Base-by-base conservation (phyloP, 1,284 basidiomycete species). In the Rhodotorula glutinis region DNA sequence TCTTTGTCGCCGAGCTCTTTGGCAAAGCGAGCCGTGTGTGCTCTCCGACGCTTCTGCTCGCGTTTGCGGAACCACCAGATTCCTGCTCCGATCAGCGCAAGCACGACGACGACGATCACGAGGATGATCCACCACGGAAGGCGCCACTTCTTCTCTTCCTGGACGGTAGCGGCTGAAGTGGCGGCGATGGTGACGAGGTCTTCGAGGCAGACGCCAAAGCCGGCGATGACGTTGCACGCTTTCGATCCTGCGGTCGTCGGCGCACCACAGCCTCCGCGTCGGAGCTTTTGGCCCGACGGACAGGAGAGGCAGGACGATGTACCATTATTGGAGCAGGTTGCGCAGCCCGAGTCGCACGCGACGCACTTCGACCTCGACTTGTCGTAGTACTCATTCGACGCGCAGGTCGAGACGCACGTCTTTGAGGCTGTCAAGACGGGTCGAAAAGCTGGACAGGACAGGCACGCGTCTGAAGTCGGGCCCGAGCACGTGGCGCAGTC, bases 401-500 rank as follows among this genome's bases (percentile, higher is more conserved):
- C 83, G 77, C 90, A 91, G 7, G 87, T 89, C 30, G 86, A 83
- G 13, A 91, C 82, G 78, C 90, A 91, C 58, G 88, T 83, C 17
- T 87, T 87, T 59, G 83, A 84, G 3, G 69, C 65, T 44, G 84
- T 84, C 54, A 87, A 84, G 41, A 91, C 88, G 0, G 90, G 90
- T 2, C 85, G 84, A 27, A 81, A 78, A 49, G 86, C 73, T 25
- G 85, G 82, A 75, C 90, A 92, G 57, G 85, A 83, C 5, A 84
- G 82, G 79, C 90, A 92, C 76, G 91, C 87, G 75, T 84, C 16
- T 8, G 49, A 51, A 9, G 54, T 89, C 43, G 82, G 77, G 40
- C 87, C 87, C 29, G 86, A 84, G 79, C 90, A 92, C 9, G 86
- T 85, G 10, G 83, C 84, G 74, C 90, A 92, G 76, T 92, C 90